These are phyloP conservation scores for Brassica incana DNA, from an alignment of 345 rosid genomes.

Conservation along the genomic window DNA sequence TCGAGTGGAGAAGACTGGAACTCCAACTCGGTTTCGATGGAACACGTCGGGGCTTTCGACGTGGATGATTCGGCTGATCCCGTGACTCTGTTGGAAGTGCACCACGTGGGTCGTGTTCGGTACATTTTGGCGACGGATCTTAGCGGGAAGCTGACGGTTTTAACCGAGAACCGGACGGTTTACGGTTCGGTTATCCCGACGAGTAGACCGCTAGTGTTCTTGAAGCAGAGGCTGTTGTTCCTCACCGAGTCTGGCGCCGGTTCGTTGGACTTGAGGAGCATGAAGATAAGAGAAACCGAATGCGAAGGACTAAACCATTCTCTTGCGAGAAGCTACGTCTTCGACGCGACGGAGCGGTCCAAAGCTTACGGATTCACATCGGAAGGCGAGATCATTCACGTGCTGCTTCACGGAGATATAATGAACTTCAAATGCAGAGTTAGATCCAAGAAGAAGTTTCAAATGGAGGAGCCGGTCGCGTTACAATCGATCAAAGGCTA, in stretches of 20 bases:
- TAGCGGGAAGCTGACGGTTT: conserved; percentile 67
- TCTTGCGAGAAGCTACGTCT: conserved; percentile 60
- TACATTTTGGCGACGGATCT: conserved; percentile 65
- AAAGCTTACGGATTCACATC: conserved; percentile 92
- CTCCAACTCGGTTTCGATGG: conserved; percentile 53
- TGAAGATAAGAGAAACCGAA: conserved; percentile 80
- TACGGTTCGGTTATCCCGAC: conserved; percentile 67
- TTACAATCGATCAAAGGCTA: conserved; percentile 84
- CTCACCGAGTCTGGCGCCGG: conserved; percentile 90
- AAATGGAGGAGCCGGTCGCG: conserved; percentile 63
- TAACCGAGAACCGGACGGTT: conserved; percentile 61
- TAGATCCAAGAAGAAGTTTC: conserved; percentile 77
- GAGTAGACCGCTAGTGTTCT: conserved; percentile 76
- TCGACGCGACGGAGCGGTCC: conserved; percentile 76
- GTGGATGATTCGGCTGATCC: conserved; percentile 43
- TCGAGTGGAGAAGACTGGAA: conserved; percentile 69
- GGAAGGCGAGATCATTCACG: conserved; percentile 78
- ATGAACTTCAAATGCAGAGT: conserved; percentile 96
- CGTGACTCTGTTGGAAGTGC: conserved; percentile 68
- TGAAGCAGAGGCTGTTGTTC: conserved; percentile 91
- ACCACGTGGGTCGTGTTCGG: conserved; percentile 76
- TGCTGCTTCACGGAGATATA: conserved; percentile 72
- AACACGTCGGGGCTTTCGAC: conserved; percentile 53
- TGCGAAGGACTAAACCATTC: conserved; percentile 86
- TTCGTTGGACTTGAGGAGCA: conserved; percentile 80